These are phyloP conservation scores for Monosporascus sp. DNA, from an alignment of 2,329 filamentous ascomycete genomes.

Conservation along the genomic window DNA sequence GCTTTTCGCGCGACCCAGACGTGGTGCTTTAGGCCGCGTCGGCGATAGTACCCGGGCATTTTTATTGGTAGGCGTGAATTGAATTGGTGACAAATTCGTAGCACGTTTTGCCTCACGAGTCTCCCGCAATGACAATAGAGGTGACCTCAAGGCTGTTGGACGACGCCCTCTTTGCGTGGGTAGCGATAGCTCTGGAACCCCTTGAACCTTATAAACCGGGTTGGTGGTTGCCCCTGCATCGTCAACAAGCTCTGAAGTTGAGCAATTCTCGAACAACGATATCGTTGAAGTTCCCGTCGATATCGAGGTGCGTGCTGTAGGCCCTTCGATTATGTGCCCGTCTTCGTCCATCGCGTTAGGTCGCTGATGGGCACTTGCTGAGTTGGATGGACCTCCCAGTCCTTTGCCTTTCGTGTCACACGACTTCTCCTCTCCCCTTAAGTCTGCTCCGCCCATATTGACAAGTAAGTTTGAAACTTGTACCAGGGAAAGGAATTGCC, in stretches of 20 bases:
- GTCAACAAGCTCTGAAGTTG: neutral
- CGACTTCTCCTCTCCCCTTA: neutral
- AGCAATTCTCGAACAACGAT: neutral
- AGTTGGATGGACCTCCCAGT: neutral
- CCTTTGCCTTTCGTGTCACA: neutral
- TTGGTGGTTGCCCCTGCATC: neutral
- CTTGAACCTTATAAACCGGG: neutral
- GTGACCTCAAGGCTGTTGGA: constrained; percentile 15
- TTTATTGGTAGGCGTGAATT: constrained; percentile 11
- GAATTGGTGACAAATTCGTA: constrained; percentile 13
- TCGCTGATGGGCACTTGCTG: neutral
- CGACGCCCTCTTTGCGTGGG: neutral
- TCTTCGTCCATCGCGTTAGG: neutral
- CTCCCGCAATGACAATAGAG: constrained; percentile 14
- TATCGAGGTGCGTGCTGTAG: neutral
- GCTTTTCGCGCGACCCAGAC: constrained; percentile 6
- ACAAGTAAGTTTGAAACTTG: neutral
- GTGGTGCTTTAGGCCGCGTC: constrained; percentile 1
- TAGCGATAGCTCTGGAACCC: neutral
- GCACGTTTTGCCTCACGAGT: constrained; percentile 9
- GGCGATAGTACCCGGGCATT: constrained; percentile 10
- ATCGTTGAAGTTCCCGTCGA: neutral
- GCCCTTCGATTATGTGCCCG: neutral
- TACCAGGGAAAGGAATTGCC: neutral
- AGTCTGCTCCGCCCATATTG: neutral